A percentile compares a stretch with the other conserved stretches of the same genome.
These are phyloP conservation scores for Kurtzmaniella cleridarum DNA, from an alignment of 805 yeast genomes.

Conservation along the genomic window DNA sequence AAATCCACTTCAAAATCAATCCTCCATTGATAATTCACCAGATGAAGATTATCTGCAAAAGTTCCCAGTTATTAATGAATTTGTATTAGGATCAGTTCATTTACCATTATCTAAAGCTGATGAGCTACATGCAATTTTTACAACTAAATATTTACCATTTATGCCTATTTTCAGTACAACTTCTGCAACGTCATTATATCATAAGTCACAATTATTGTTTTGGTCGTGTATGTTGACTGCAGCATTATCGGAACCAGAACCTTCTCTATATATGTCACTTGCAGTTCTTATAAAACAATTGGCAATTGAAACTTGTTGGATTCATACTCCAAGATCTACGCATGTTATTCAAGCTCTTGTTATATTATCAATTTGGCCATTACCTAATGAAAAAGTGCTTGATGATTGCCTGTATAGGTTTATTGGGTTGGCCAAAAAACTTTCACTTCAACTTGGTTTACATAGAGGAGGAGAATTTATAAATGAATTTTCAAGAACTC, in stretches of 20 bases:
- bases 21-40: constrained; percentile 1
- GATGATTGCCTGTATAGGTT: constrained; percentile 91
- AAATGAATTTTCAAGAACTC: constrained; percentile 85
- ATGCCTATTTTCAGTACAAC: constrained; percentile 73
- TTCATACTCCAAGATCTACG: constrained; percentile 86
- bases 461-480: constrained; percentile 87
- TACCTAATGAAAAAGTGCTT: constrained; percentile 85
- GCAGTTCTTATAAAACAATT: constrained; percentile 77
- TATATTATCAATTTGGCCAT: constrained; percentile 84
- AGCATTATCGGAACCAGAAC: constrained; percentile 80
- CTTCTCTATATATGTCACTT: constrained; percentile 68
- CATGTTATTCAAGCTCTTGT: constrained; percentile 88
- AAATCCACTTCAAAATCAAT: neutral
- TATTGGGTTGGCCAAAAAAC: constrained; percentile 77
- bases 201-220: constrained; percentile 77
- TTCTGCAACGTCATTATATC: constrained; percentile 69
- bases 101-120: constrained; percentile 64
- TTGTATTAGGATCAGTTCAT: constrained; percentile 69
- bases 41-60: neutral
- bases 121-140: constrained; percentile 65
- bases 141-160: constrained; percentile 62
- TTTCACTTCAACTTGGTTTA: constrained; percentile 81
- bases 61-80: constrained; percentile 45
- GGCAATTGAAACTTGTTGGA: constrained; percentile 91
- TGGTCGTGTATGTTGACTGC: constrained; percentile 92